Evolutionary conservation across 1,284 basidiomycete genomes (phyloP).

Genomic region (Puccinia sorghi): DNA sequence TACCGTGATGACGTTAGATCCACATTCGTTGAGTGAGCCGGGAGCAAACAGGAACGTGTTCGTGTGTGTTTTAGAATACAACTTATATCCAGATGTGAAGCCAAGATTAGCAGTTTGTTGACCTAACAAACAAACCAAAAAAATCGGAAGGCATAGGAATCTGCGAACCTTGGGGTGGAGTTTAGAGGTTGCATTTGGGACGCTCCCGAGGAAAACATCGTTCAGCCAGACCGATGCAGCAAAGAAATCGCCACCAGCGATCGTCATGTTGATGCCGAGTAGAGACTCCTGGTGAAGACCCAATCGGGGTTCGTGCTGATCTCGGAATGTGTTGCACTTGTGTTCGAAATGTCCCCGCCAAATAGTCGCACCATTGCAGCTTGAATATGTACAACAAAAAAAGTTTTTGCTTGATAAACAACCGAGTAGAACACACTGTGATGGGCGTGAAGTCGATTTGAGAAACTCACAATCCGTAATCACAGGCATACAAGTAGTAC

Average conservation of each 20-base stretch:
- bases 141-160: too few relatives aligned
- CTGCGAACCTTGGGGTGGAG: neutral
- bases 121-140: too few relatives aligned
- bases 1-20: constrained; percentile 53
- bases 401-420: neutral
- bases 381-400: constrained; percentile 49
- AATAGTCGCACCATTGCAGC: constrained; percentile 69
- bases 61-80: constrained; percentile 5
- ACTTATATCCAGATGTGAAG: neutral
- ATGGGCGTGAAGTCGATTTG: neutral
- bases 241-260: constrained; percentile 53
- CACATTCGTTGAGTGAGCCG: constrained; percentile 14
- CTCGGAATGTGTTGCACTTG: constrained; percentile 19
- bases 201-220: constrained; percentile 52
- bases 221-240: constrained; percentile 54
- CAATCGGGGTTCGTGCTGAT: constrained; percentile 6
- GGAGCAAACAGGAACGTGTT: constrained; percentile 15
- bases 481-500: constrained; percentile 72
- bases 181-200: constrained; percentile 23
- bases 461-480: constrained; percentile 71
- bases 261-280: constrained; percentile 50
- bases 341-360: constrained; percentile 77
- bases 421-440: neutral
- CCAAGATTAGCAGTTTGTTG: too few relatives aligned
- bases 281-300: neutral